These are phyloP conservation scores for Nicotiana noctiflora DNA, from an alignment of 257 asterid genomes.

Conservation along the genomic window DNA sequence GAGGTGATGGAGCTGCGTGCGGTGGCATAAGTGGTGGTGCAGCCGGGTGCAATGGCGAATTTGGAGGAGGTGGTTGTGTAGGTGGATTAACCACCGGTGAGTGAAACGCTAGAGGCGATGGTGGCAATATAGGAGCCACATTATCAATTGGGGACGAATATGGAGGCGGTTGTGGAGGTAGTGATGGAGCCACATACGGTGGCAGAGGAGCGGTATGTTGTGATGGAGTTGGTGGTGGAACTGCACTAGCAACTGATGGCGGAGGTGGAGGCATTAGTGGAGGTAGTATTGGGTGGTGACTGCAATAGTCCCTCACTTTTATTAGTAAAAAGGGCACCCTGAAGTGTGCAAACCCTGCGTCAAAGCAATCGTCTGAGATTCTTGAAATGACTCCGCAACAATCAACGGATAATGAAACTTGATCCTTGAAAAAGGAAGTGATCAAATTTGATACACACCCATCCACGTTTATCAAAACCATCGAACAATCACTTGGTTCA, in stretches of 20 bases:
- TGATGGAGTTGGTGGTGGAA: background rate
- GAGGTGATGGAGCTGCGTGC: background rate
- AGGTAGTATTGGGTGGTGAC: no score
- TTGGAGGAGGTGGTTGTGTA: background rate
- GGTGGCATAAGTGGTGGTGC: background rate
- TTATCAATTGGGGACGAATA: background rate
- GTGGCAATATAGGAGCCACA: background rate
- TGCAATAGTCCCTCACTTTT: constrained; percentile 9
- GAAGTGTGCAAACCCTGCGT: constrained; percentile 11
- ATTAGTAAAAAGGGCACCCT: background rate
- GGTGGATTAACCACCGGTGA: background rate
- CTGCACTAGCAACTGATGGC: no score
- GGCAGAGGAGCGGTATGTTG: background rate
- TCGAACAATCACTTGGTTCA: constrained; percentile 13
- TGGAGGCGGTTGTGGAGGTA: no score
- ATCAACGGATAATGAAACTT: background rate
- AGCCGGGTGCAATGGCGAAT: background rate
- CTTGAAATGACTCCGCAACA: constrained; percentile 14
- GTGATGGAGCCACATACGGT: background rate
- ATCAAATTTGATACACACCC: constrained; percentile 11
- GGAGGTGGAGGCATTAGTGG: no score
- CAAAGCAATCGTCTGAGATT: constrained; percentile 14
- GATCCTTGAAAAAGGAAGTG: background rate
- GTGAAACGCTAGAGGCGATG: background rate
- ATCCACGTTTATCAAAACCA: constrained; percentile 12